phyloP scores from a whole-genome alignment of 495 filamentous ascomycete species.

The Aspergillus nanangensis region DNA sequence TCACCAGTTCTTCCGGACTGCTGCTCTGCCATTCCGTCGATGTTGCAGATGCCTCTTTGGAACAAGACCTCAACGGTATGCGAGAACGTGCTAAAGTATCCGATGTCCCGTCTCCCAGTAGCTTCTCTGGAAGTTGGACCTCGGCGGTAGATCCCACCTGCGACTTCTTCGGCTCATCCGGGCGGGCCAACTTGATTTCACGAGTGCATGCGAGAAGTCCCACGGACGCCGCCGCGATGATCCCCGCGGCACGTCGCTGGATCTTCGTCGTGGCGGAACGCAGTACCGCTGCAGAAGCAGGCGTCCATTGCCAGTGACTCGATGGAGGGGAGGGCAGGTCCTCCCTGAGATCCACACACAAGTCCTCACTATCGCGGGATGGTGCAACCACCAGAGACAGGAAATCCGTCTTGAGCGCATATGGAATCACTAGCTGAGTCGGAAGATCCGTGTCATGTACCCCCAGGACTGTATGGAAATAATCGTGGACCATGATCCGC shows the following conservation, averaged over 20 bases:
- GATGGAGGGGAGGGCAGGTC: slow-evolving; percentile 22
- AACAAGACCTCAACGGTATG: too few relatives aligned
- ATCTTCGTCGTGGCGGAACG: slow-evolving; percentile 53
- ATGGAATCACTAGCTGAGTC: not conserved
- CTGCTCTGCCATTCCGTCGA: too few relatives aligned
- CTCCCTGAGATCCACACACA: slow-evolving; percentile 35
- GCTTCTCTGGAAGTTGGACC: too few relatives aligned
- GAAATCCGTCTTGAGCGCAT: slow-evolving; percentile 62
- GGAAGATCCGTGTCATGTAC: slow-evolving; percentile 8
- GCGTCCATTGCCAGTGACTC: slow-evolving; percentile 49
- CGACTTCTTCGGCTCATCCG: too few relatives aligned
- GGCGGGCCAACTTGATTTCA: too few relatives aligned
- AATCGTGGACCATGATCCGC: slow-evolving; percentile 63
- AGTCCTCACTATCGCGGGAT: slow-evolving; percentile 24
- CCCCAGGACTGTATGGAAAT: slow-evolving; percentile 39
- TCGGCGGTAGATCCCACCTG: too few relatives aligned
- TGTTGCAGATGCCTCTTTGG: too few relatives aligned
- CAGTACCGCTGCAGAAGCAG: slow-evolving; percentile 47
- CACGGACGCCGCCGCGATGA: slow-evolving; percentile 61
- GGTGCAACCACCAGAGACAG: slow-evolving; percentile 53
- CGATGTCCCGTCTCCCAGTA: too few relatives aligned
- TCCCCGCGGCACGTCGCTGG: slow-evolving; percentile 56
- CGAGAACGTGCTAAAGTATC: too few relatives aligned
- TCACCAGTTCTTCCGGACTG: slow-evolving; percentile 53
- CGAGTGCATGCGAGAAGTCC: slow-evolving; percentile 57